Percentiles rank a stretch among this genome's conserved stretches.
Evolutionary conservation across 306 rosid species (phyloP).

Genomic region (Vachellia collinsii): DNA sequence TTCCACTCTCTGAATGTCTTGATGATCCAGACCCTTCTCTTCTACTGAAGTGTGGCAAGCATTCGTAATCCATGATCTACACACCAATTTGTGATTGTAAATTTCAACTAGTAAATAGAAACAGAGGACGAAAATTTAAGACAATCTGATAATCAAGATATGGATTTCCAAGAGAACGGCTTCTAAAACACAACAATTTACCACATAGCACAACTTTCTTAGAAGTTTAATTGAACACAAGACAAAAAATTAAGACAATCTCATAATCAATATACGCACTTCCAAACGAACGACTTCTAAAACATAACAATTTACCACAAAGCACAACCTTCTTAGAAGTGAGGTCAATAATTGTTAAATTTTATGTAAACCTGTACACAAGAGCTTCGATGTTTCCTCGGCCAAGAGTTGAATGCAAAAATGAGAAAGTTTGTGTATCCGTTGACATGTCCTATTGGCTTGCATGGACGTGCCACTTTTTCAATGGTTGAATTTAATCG

Average conservation of each 20-base stretch:
- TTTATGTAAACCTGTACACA: background rate
- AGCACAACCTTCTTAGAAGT: background rate
- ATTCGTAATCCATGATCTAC: conserved; percentile 86
- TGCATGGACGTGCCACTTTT: background rate
- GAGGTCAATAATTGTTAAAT: background rate
- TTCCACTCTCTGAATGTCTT: conserved; percentile 50
- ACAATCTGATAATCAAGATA: conserved; percentile 17
- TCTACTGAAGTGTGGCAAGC: conserved; percentile 91
- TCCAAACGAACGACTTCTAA: conserved; percentile 3
- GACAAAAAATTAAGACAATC: conserved; percentile 15
- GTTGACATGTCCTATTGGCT: background rate
- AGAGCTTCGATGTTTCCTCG: conserved; percentile 4
- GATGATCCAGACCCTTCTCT: conserved; percentile 84
- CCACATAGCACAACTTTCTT: background rate
- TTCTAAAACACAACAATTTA: background rate
- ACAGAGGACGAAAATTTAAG: background rate
- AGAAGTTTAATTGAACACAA: background rate
- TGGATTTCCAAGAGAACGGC: conserved; percentile 20
- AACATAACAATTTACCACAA: background rate
- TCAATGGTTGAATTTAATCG: background rate
- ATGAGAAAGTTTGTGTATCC: background rate
- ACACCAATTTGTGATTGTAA: conserved; percentile 40
- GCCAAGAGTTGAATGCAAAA: background rate
- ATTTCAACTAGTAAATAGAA: conserved; percentile 35
- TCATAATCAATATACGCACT: conserved; percentile 16